These are phyloP conservation scores for Globisporangium lucens DNA, from an alignment of 352 stramenopile species.

Conservation along the genomic window DNA sequence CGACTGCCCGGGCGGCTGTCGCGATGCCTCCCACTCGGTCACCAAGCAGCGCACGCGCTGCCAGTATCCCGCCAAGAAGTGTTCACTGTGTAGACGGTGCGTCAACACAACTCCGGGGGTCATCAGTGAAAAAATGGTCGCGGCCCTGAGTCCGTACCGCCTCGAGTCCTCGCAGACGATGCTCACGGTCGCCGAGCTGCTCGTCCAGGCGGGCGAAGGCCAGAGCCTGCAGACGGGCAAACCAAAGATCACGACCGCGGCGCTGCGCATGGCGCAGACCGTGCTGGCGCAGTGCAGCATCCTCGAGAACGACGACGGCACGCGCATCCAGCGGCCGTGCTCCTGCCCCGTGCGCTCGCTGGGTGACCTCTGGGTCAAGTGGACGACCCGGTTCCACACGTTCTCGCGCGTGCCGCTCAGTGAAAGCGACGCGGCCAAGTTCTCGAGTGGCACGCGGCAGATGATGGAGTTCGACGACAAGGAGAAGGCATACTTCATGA, in stretches of 20 bases:
- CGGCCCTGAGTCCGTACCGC: slow-evolving; percentile 49
- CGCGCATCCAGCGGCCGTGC: slow-evolving; percentile 66
- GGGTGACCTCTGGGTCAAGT: slow-evolving; percentile 78
- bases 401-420: slow-evolving; percentile 62
- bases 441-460: slow-evolving; percentile 71
- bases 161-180: slow-evolving; percentile 28
- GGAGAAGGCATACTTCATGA: slow-evolving; percentile 64
- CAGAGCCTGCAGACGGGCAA: slow-evolving; percentile 30
- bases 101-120: slow-evolving; percentile 48
- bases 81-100: slow-evolving; percentile 70
- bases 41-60: slow-evolving; percentile 71
- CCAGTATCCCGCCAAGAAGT: slow-evolving; percentile 78
- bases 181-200: slow-evolving; percentile 43
- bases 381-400: slow-evolving; percentile 74
- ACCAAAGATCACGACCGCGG: slow-evolving; percentile 51
- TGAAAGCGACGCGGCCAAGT: slow-evolving; percentile 56
- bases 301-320: slow-evolving; percentile 49
- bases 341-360: slow-evolving; percentile 71
- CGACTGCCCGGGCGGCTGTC: slow-evolving; percentile 69
- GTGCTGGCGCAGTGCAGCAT: slow-evolving; percentile 74
- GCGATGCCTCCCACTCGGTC: slow-evolving; percentile 55
- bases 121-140: slow-evolving; percentile 67
- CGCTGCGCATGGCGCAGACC: slow-evolving; percentile 56
- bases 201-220: slow-evolving; percentile 53
- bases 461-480: slow-evolving; percentile 79